Evolutionary conservation across 257 asterid genomes (phyloP).

Genomic region (Osmanthus fragrans): DNA sequence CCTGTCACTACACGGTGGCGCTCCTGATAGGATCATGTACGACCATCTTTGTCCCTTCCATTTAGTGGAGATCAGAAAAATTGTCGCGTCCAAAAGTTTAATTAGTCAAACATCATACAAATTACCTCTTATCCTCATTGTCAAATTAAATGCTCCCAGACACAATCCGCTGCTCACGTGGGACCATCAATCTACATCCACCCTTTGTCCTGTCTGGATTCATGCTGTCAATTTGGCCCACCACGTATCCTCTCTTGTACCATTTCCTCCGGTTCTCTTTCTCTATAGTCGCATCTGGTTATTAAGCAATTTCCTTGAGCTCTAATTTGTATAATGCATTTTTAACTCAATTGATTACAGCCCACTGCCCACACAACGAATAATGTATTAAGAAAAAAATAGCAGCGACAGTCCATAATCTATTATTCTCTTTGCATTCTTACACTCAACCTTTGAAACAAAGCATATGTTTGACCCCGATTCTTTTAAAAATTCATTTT

Average conservation of each 20-base stretch:
- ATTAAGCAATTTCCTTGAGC: neutral
- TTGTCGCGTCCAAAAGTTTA: no score
- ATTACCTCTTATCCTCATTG: neutral
- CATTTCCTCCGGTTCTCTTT: slow-evolving; percentile 30
- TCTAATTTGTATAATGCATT: neutral
- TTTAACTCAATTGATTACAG: neutral
- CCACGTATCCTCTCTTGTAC: slow-evolving; percentile 2
- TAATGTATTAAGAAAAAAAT: neutral
- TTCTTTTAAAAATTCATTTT: no score
- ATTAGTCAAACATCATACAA: neutral
- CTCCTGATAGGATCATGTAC: no score
- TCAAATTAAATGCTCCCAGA: neutral
- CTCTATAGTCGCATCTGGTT: neutral
- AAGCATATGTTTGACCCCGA: no score
- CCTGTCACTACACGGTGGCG: no score
- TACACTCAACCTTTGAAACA: neutral
- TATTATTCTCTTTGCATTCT: neutral
- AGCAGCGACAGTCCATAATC: neutral
- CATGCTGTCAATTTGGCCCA: slow-evolving; percentile 2
- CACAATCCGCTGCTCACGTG: neutral
- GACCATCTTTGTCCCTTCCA: no score
- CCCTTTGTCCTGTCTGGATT: slow-evolving; percentile 34
- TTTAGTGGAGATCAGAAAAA: no score
- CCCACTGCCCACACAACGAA: neutral
- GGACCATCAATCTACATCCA: slow-evolving; percentile 30